Evolutionary conservation across 2,329 filamentous ascomycete species (phyloP), one percentile per base, ranked within the genome.

Genomic region (Fusarium temperatum): DNA sequence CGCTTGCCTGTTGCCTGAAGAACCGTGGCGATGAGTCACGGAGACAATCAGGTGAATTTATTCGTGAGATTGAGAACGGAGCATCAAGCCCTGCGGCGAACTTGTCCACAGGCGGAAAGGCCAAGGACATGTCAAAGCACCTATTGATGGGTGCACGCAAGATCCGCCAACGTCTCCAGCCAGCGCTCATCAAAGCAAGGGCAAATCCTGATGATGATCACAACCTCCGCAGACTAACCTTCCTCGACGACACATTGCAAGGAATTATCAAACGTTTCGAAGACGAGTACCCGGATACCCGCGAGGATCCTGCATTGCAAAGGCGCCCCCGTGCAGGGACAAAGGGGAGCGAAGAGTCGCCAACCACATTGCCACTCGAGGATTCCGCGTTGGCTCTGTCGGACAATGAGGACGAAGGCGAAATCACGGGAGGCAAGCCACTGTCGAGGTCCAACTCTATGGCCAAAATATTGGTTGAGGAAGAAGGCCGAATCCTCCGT

Each of bases 251-350:
- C 69, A 98, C 96, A 0, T 87, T 99, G 15, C 89, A 95, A 78
- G 92, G 93, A 75, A 98, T 98, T 84, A 98, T 98, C 79, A 92
- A 94, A 80, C 93, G 96, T 35, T 99, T 98, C 80, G 96, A 98
- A 81, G 93, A 97, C 80, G 96, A 98, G 82, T 98, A 95, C 78
- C 96, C 96, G 0, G 96, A 98, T 80, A 97, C 94, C 2, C 91
- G 94, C 41, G 85, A 78, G 77, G 85, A 78, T 75, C 51, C 75
- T 15, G 55, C 41, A 13, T 67, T 57, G 14, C 68, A 63, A 47
- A 68, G 51, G 26, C 69, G 63, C 24, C 64, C 54, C 22, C 77
- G 56, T 38, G 68, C 55, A 54, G 66, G 53, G 35, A 60, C 50
- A 32, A 74, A 74, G 55, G 56, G 72, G 44, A 53, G 51, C 24